These are phyloP conservation scores for Monocercomonoides exilis DNA, from an alignment of 78 protist species.

Conservation along the genomic window DNA sequence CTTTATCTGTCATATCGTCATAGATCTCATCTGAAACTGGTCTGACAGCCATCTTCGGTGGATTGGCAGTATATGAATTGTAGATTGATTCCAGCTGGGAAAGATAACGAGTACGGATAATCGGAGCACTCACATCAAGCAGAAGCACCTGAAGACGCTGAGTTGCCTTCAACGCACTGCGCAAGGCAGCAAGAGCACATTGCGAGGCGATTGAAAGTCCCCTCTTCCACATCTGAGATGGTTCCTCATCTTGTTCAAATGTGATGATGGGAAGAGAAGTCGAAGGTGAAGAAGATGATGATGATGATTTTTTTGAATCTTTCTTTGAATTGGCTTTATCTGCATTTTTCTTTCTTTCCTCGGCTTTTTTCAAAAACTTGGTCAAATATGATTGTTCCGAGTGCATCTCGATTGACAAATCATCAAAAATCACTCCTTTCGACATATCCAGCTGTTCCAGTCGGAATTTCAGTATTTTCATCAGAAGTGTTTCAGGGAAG, in stretches of 20 bases:
- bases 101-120: not conserved
- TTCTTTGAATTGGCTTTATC: no score
- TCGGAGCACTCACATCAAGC: not conserved
- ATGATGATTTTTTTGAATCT: no score
- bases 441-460: not conserved
- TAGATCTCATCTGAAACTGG: conserved; percentile 3
- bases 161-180: not conserved
- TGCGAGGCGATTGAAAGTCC: no score
- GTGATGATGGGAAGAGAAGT: no score
- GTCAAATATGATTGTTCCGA: no score
- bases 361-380: no score
- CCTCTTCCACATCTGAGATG: no score
- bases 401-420: not conserved
- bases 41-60: not conserved
- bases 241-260: no score
- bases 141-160: not conserved
- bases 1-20: not conserved
- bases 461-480: not conserved
- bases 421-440: not conserved
- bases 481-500: not conserved
- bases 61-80: not conserved
- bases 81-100: not conserved
- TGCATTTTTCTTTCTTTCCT: no score
- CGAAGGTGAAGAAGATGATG: no score
- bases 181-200: no score